Base-by-base conservation (phyloP, 2,329 filamentous ascomycete species). In the Colletotrichum sp. region DNA sequence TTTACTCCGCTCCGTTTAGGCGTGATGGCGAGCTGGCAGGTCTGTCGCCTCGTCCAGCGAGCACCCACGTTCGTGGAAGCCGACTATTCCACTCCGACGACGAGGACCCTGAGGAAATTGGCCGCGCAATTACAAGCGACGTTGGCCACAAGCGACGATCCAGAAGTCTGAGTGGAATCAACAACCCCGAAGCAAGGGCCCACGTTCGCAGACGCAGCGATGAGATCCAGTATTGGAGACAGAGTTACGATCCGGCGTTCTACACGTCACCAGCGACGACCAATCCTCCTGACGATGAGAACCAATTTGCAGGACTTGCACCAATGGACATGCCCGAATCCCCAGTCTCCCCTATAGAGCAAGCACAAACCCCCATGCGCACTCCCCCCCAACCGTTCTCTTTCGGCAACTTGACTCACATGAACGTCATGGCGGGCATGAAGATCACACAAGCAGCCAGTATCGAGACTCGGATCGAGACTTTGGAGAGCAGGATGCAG, bases 181-280 rank as follows among this genome's bases (percentile, higher is more conserved):
- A 71, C 21, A 74, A 71, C n/a, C 39, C 43, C 15, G 74, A 67
- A 12, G 26, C 34, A n/a, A 61, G 76, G 13, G 26, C 74, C 6
- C 74, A 74, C 48, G 52, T 74, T 6, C 87, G 91, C 59, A 88
- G 91, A 43, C 88, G 91, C 34, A 93, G 91, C 80, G 91, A 92
- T 71, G 92, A 93, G 81, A 92, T 93, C 52, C 88, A 90, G 15
- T 92, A 91, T 79, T 93, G 92, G 91, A 87, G 92, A 75, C 89
- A 91, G 79, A 93, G 91, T 77, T 91, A 92, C 77, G 89, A 88
- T 61, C 87, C 86, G 36, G 1, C 87, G 86, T 2, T 84, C 89
- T 67, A 80, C 71, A 36, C 70, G 21, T 92, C 90, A 8, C 89
- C 90, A 0, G 82, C 89, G 36, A 89, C 90, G 6, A 90, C 90